Conservation (phyloP, 1,139 yeast species). For the Lizanozyma gosingica region DNA sequence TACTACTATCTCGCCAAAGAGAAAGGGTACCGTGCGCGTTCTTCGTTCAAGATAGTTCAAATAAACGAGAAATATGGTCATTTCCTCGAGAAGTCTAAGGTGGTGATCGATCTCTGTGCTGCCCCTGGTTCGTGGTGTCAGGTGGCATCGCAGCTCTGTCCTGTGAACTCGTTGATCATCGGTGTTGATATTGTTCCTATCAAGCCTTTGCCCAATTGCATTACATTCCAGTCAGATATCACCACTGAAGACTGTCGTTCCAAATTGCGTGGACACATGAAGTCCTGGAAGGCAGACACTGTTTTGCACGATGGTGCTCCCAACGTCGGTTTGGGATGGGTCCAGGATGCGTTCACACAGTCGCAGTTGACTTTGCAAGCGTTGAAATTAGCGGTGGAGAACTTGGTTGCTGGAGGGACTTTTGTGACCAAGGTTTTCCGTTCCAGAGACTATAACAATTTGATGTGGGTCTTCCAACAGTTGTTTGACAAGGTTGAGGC, state of each 20-base stretch:
- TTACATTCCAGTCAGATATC: constrained; percentile 92
- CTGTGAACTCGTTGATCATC: constrained; percentile 82
- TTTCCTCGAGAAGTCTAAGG: constrained; percentile 91
- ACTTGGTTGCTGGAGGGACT: constrained; percentile 87
- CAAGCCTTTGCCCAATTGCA: constrained; percentile 87
- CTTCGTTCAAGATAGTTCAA: constrained; percentile 91
- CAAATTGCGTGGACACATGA: constrained; percentile 87
- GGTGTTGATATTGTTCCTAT: constrained; percentile 98
- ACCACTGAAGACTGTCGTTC: constrained; percentile 98
- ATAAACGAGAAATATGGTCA: constrained; percentile 95
- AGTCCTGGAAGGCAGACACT: constrained; percentile 98
- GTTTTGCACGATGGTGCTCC: constrained; percentile 99
- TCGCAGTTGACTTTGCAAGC: constrained; percentile 93
- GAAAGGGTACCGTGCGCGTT: constrained; percentile 98
- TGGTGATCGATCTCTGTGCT: constrained; percentile 95
- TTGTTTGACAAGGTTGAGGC: constrained; percentile 95
- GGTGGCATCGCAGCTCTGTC: constrained; percentile 91
- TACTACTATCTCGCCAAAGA: constrained; percentile 95
- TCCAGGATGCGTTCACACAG: constrained; percentile 97
- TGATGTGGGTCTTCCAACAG: constrained; percentile 96
- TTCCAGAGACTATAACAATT: constrained; percentile 93
- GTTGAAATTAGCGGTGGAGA: constrained; percentile 89
- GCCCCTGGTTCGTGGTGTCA: constrained; percentile 99
- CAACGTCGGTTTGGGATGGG: constrained; percentile 98
- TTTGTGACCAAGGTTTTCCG: constrained; percentile 95